Conservation (phyloP, 345 rosid genomes). For the Hibiscus mutabilis region DNA sequence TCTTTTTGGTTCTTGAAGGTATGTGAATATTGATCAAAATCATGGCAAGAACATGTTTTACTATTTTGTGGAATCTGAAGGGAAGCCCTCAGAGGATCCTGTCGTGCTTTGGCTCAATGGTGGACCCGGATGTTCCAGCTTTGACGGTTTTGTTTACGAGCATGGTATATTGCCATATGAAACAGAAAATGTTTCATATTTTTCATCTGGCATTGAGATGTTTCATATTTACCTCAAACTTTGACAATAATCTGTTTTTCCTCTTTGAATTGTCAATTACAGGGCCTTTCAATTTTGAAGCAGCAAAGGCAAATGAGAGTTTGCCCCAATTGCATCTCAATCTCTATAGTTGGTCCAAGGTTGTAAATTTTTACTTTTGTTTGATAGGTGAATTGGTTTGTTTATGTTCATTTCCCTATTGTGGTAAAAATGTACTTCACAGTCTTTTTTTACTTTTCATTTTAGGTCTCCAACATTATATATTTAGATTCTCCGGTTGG, state of each 20-base stretch:
- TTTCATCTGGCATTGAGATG: neutral
- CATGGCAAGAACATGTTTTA: conserved; percentile 58
- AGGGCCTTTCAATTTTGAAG: conserved; percentile 89
- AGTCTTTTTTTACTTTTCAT: neutral
- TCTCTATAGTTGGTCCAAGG: conserved; percentile 93
- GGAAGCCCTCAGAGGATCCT: conserved; percentile 67
- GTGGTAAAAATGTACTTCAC: neutral
- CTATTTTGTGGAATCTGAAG: conserved; percentile 73
- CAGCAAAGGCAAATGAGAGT: conserved; percentile 20
- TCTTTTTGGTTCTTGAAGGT: conserved; percentile 28
- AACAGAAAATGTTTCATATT: neutral
- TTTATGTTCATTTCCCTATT: neutral
- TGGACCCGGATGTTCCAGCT: conserved; percentile 97
- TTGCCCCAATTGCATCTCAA: conserved; percentile 60
- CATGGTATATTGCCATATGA: conserved; percentile 39
- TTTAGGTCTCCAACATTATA: conserved; percentile 69
- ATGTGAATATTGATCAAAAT: conserved; percentile 50
- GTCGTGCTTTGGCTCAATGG: conserved; percentile 94
- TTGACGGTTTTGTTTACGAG: conserved; percentile 83
- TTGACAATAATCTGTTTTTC: neutral
- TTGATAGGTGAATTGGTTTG: neutral
- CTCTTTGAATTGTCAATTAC: conserved; percentile 12
- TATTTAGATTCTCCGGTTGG: conserved; percentile 92
- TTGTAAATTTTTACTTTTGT: conserved; percentile 15
- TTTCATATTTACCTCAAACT: too few relatives aligned